Base-by-base conservation (phyloP, 495 filamentous ascomycete species). In the Xylaria bambusicola region DNA sequence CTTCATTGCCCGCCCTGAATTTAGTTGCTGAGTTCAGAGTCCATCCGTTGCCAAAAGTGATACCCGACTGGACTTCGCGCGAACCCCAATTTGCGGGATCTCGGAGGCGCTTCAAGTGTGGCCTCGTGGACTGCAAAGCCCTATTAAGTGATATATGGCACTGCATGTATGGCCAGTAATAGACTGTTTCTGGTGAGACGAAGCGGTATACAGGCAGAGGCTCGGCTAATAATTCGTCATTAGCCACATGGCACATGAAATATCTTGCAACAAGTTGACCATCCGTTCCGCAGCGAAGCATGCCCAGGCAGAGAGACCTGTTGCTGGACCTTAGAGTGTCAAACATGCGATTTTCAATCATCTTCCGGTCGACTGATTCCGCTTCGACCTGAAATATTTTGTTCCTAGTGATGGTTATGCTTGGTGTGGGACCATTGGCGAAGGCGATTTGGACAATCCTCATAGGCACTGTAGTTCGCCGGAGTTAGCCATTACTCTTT, bases 11-110 rank as follows among this genome's bases (percentile, higher is more conserved):
- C n/a, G n/a, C n/a, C n/a, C n/a, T n/a, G n/a, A n/a, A n/a, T n/a
- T n/a, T n/a, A 33, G 29, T 5, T 33, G 10, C 29, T 33, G n/a
- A n/a, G 29, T 33, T 33, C 42, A 27, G 44, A 26, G 0, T 23
- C 53, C 42, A 47, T 26, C 53, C 53, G 3, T 56, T 42, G 13
- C 8, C 15, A 10, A 56, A 56, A 17, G 29, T 12, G 26, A 36
- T 35, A n/a, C n/a, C n/a, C 12, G 12, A 17, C 27, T 33, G 27
- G 3, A 23, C 9, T 36, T 56, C 53, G 12, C 5, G 17, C 17
- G 6, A 36, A 3, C 29, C 27, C 53, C 53, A 47, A 2, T 29
- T 20, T 13, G 27, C 7, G 1, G 29, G 26, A 15, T 47, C 42
- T 20, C 53, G 42, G 6, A 47, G 20, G 15, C 9, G 3, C 52